Base-by-base conservation (phyloP, 2,329 filamentous ascomycete genomes). In the Trichothecium roseum region DNA sequence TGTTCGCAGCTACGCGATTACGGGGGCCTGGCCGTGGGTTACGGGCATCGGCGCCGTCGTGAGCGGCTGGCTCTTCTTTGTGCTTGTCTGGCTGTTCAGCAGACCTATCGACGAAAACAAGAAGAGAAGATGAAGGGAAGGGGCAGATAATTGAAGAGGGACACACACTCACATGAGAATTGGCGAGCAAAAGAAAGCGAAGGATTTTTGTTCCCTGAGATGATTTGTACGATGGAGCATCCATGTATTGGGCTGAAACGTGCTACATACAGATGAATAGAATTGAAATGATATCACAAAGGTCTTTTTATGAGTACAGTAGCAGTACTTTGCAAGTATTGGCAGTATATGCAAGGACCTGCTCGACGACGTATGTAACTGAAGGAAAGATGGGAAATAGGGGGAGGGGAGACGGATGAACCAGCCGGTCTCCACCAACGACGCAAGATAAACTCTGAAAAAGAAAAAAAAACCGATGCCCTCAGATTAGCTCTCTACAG, bases 1-100 rank as follows among this genome's bases (percentile, higher is more conserved):
- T 75, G 84, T 87, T 22, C 75, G 91, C 50, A 93, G 84, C 59
- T 96, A 78, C 66, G 76, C 73, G 54, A 98, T 98, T 55, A 84
- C 74, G 42, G 88, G 81, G 29, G 89, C 87, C 3, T 96, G 86
- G 84, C 86, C 89, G 9, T 96, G 89, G 85, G 84, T 98, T 53
- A 72, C 80, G 1, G 89, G 91, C 40, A 84, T 96, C 41, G 83
- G 74, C 55, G 80, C 81, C 34, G 94, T 93, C 3, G 74, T 94
- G 37, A 69, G 67, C 9, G 91, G 87, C 7, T 98, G 88, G 73
- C 45, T 96, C 42, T 75, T 67, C 1, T 96, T 98, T 61, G 84
- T 87, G 35, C 75, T 78, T 12, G 51, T 96, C 26, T 98, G 91
- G 91, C 67, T 98, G 59, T 98, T 72, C 51, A 74, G 70, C 50